Percentiles rank a stretch among this genome's conserved stretches.
These are phyloP conservation scores for Soucietia sequanensis DNA, from an alignment of 805 yeast species.

Conservation along the genomic window DNA sequence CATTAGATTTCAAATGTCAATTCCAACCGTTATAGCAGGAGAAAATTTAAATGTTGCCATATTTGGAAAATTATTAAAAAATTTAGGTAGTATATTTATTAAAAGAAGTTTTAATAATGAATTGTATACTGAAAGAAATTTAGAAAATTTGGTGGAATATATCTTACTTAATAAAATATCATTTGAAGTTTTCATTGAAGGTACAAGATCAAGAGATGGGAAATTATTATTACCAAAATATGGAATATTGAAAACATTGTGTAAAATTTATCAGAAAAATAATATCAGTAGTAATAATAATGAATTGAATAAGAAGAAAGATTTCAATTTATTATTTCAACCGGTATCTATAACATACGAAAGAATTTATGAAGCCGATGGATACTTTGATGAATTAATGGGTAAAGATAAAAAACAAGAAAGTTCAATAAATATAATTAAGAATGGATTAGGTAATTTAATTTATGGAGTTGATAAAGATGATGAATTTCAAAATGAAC, in stretches of 20 bases:
- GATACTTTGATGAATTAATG: constrained; percentile 54
- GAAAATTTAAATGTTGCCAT: constrained; percentile 61
- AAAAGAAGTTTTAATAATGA: constrained; percentile 47
- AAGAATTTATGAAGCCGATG: constrained; percentile 54
- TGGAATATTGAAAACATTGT: constrained; percentile 55
- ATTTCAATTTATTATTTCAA: constrained; percentile 39
- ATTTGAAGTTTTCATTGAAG: constrained; percentile 63
- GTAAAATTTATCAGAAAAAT: constrained; percentile 44
- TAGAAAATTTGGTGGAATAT: constrained; percentile 47
- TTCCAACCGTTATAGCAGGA: constrained; percentile 64
- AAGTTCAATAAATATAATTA: constrained; percentile 38
- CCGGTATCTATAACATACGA: constrained; percentile 63
- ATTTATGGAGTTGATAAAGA: constrained; percentile 9
- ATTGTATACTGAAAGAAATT: constrained; percentile 46
- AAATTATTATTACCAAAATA: constrained; percentile 60
- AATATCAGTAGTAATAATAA: constrained; percentile 8
- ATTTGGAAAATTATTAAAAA: constrained; percentile 49
- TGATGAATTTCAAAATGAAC: constrained; percentile 7
- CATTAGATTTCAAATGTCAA: constrained; percentile 51
- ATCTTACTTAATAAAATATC: constrained; percentile 47
- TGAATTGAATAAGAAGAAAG: constrained; percentile 11
- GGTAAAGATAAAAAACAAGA: constrained; percentile 59
- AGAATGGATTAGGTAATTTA: constrained; percentile 34
- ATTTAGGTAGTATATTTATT: constrained; percentile 57
- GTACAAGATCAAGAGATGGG: constrained; percentile 68